Base-by-base conservation (phyloP, 2,329 filamentous ascomycete genomes). In the Ceratocystis harringtonii region DNA sequence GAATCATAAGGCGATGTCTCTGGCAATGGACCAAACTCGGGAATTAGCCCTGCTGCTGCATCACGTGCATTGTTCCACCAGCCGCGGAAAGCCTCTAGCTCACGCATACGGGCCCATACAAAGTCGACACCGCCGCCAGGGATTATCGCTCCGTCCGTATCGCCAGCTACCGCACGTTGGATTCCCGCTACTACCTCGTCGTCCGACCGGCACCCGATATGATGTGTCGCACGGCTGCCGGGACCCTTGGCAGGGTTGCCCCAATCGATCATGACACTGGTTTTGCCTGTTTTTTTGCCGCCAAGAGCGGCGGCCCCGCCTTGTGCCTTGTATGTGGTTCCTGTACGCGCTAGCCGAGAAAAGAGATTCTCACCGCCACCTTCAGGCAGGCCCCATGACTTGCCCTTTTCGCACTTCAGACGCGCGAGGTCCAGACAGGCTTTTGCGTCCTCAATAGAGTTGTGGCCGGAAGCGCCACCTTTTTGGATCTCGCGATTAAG, bases 321-420 rank as follows among this genome's bases (percentile, higher is more conserved):
- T 69, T 85, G 84, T 10, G 79, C 80, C 70, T 84, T 84, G 73
- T 86, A 86, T 12, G 79, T 76, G 12, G 81, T 82, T 60, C 84
- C 84, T 17, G 84, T 78, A 57, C 86, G 80, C 2, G 81, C 82
- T 3, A 99, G 80, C 8, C 92, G 85, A 70, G 87, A 88, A 78
- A 97, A 99, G 62, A 99, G 84, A 70, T 90, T 92, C 76, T 99
- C 94, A 50, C 85, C 86, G 58, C 85, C 86, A 1, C 85, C 81
- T 55, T 95, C 90, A 62, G 84, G 84, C 0, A 87, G 87, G 44
- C 90, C 94, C 89, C 92, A 99, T 28, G 79, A 76, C 69, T 88
- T 89, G 50, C 94, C 94, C 75, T 89, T 94, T 74, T 97, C 92
- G 74, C 92, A 96, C 74, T 99, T 99, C 72, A 92, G 87, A 75